Conservation (phyloP, 768 basidiomycete genomes). For the Trametes cubensis region DNA sequence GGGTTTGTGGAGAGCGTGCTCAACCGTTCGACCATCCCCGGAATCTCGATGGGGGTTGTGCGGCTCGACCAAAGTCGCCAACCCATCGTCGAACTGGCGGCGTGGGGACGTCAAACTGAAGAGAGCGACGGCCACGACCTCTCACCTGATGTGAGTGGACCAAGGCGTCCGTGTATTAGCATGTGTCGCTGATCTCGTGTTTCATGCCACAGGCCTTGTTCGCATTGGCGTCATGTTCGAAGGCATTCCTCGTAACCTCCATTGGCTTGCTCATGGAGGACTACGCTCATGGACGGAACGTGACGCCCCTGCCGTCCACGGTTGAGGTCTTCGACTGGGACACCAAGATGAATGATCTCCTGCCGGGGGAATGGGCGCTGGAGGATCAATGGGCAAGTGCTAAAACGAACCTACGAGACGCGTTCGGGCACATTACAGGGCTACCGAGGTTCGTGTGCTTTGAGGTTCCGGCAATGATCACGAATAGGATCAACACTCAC, state of each 20-base stretch:
- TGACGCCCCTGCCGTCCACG: conserved; percentile 25
- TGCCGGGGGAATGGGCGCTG: conserved; percentile 45
- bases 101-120: conserved; percentile 22
- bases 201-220: conserved; percentile 32
- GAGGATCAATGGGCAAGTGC: conserved; percentile 42
- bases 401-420: conserved; percentile 40
- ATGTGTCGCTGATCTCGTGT: neutral
- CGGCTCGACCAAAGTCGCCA: neutral
- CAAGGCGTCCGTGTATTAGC: conserved; percentile 25
- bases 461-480: neutral
- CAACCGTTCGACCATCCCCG: conserved; percentile 9
- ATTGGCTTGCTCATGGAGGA: conserved; percentile 38
- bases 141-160: conserved; percentile 25
- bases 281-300: conserved; percentile 33
- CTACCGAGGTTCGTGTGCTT: conserved; percentile 35
- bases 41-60: conserved; percentile 22
- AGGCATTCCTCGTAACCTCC: conserved; percentile 33
- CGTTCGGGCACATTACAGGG: conserved; percentile 45
- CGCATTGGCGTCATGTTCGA: conserved; percentile 35
- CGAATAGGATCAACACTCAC: neutral
- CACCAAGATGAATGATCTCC: conserved; percentile 36
- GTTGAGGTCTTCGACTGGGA: conserved; percentile 30
- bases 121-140: conserved; percentile 19
- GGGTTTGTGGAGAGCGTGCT: conserved; percentile 11
- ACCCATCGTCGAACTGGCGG: conserved; percentile 10